Evolutionary conservation across 495 filamentous ascomycete species (phyloP).

Genomic region (Neurospora cerealis): DNA sequence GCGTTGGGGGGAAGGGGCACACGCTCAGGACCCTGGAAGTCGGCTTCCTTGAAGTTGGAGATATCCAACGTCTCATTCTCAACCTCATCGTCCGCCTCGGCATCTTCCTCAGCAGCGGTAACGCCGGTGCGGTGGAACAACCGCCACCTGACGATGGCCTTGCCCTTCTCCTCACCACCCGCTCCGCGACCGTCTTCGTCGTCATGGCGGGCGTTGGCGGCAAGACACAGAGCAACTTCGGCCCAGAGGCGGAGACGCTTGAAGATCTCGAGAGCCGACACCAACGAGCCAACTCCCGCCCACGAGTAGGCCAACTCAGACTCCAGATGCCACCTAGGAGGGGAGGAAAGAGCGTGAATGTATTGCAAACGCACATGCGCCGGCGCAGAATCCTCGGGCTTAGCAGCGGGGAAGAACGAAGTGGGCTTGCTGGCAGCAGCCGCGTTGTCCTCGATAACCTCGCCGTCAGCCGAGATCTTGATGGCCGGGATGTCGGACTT

Average conservation of each 20-base stretch:
- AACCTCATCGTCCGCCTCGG: constrained; percentile 39
- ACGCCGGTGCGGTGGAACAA: constrained; percentile 54
- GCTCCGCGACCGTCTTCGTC: constrained; percentile 45
- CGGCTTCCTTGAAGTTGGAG: constrained; percentile 39
- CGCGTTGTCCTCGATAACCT: constrained; percentile 4
- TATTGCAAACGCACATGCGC: constrained; percentile 67
- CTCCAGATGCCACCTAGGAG: constrained; percentile 87
- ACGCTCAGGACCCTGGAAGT: constrained; percentile 49
- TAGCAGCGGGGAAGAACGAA: constrained; percentile 75
- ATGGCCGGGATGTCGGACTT: constrained; percentile 28
- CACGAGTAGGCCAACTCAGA: constrained; percentile 86
- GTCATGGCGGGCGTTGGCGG: constrained; percentile 42
- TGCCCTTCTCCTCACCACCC: constrained; percentile 66
- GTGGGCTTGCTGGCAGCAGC: constrained; percentile 32
- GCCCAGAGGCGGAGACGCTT: constrained; percentile 92
- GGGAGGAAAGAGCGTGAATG: constrained; percentile 70
- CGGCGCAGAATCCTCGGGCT: constrained; percentile 66
- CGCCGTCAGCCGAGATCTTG: constrained; percentile 19
- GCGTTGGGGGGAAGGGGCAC: constrained; percentile 69
- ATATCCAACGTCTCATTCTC: constrained; percentile 37
- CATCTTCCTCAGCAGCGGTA: constrained; percentile 11
- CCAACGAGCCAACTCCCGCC: constrained; percentile 75
- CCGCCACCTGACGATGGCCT: constrained; percentile 59
- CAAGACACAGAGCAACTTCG: constrained; percentile 83
- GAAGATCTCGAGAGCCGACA: constrained; percentile 92